Evolutionary conservation across 805 yeast species (phyloP).

Genomic region (Scheffersomyces spartinae): DNA sequence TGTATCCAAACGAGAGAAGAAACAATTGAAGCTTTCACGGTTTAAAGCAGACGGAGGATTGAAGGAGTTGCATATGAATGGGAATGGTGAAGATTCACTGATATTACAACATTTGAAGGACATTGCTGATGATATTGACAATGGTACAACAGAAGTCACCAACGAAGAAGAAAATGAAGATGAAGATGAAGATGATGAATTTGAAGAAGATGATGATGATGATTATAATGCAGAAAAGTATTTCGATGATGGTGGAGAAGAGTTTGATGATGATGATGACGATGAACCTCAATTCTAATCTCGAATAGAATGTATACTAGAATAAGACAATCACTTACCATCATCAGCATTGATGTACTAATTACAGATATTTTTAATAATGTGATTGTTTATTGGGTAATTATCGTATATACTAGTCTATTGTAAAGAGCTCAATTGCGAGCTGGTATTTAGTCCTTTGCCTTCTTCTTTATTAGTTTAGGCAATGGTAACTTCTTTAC

Average conservation of each 20-base stretch:
- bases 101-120: conserved; percentile 31
- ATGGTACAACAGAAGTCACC: conserved; percentile 21
- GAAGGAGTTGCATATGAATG: conserved; percentile 21
- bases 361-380: no score
- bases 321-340: no score
- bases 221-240: conserved; percentile 74
- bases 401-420: no score
- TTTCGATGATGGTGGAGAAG: conserved; percentile 64
- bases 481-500: no score
- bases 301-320: no score
- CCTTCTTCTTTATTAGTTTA: no score
- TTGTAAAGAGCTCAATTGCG: no score
- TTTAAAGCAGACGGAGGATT: conserved; percentile 29
- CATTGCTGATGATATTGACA: conserved; percentile 35
- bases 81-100: conserved; percentile 23
- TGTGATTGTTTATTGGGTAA: no score
- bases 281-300: no score
- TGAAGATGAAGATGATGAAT: conserved; percentile 54
- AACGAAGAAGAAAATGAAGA: conserved; percentile 37
- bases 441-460: no score
- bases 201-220: conserved; percentile 65
- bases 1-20: conserved; percentile 39
- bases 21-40: conserved; percentile 32
- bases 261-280: conserved; percentile 40
- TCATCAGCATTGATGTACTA: no score